Percentiles rank a stretch among this genome's conserved stretches.
These are phyloP conservation scores for Coprinopsis marcescibilis DNA, from an alignment of 768 basidiomycete species.

Conservation along the genomic window DNA sequence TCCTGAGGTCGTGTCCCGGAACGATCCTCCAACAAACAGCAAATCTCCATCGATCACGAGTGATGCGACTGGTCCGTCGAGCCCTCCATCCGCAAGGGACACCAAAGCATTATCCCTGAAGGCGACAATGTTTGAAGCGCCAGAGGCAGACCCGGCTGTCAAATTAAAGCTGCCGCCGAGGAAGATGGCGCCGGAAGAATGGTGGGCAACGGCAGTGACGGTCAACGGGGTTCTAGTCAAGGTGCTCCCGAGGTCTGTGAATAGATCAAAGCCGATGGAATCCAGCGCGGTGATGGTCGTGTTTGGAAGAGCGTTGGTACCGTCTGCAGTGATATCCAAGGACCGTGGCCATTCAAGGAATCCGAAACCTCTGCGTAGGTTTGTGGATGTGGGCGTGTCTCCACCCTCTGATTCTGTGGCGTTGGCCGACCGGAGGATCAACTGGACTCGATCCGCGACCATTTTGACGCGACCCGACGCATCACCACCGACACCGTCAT, in stretches of 20 bases:
- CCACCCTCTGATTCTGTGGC: conserved; percentile 28
- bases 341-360: conserved; percentile 83
- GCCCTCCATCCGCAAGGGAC: conserved; percentile 55
- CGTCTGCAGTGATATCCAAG: conserved; percentile 39
- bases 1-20: conserved; percentile 58
- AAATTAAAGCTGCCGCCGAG: conserved; percentile 75
- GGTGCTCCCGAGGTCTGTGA: conserved; percentile 51
- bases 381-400: conserved; percentile 25
- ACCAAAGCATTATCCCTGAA: conserved; percentile 57
- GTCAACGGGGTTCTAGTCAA: conserved; percentile 31
- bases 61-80: conserved; percentile 74
- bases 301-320: conserved; percentile 59
- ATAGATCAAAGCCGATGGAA: conserved; percentile 52
- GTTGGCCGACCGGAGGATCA: conserved; percentile 64
- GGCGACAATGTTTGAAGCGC: conserved; percentile 64
- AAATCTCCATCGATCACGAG: conserved; percentile 56
- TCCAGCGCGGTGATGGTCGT: conserved; percentile 66
- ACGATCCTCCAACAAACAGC: conserved; percentile 85
- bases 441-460: conserved; percentile 82
- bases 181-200: conserved; percentile 61
- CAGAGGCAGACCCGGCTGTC: conserved; percentile 46
- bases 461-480: conserved; percentile 63
- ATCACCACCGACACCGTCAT: conserved; percentile 50
- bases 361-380: conserved; percentile 59
- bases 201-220: conserved; percentile 55